Percentiles rank a stretch among this genome's conserved stretches.
These are phyloP conservation scores for Fusarium zealandicum DNA, from an alignment of 2,329 filamentous ascomycete genomes.

Conservation along the genomic window DNA sequence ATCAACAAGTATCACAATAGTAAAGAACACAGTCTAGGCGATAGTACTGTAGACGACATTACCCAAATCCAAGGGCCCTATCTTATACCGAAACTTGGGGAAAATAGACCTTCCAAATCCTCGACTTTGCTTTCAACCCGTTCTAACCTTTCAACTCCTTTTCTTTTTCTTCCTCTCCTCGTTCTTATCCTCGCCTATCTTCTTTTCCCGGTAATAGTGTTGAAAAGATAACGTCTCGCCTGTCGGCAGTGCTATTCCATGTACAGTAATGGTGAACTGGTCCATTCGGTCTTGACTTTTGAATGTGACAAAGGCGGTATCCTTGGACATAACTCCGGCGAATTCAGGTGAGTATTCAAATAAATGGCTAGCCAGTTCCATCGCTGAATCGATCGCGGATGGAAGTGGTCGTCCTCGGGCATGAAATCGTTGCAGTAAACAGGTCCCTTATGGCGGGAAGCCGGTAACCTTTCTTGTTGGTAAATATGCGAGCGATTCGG, in stretches of 20 bases:
- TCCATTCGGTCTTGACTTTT: constrained; percentile 1
- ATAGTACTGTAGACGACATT: too few relatives aligned
- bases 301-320: constrained; percentile 7
- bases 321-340: background rate
- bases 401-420: background rate
- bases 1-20: too few relatives aligned
- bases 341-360: background rate
- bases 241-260: background rate
- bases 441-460: background rate
- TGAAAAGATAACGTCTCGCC: constrained; percentile 9
- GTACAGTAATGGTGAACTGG: background rate
- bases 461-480: constrained; percentile 1
- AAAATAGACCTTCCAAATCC: too few relatives aligned
- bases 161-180: too few relatives aligned
- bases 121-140: too few relatives aligned
- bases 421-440: constrained; percentile 7
- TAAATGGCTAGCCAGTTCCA: constrained; percentile 15
- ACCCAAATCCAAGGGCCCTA: too few relatives aligned
- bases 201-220: background rate
- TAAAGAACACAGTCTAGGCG: too few relatives aligned
- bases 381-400: background rate
- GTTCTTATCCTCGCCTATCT: too few relatives aligned
- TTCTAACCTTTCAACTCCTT: too few relatives aligned
- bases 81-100: too few relatives aligned
- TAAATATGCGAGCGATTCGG: background rate